Conservation (phyloP, 352 stramenopile genomes). For the Phytophthora idaei region DNA sequence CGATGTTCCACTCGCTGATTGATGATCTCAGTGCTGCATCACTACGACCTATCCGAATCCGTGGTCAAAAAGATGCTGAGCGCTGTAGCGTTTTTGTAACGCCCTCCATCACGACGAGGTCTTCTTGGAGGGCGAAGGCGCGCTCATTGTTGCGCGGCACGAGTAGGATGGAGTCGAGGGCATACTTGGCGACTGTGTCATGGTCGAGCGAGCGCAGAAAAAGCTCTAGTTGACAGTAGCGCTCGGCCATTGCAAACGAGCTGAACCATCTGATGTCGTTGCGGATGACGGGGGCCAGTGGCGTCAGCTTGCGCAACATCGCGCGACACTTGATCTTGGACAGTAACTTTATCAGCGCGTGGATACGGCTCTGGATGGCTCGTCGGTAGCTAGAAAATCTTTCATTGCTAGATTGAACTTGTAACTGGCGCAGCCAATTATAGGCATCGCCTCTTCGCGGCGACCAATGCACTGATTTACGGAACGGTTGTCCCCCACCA, state of each 20-base stretch:
- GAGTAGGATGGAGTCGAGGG: not conserved
- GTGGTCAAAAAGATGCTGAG: not conserved
- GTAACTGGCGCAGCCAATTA: slow-evolving; percentile 16
- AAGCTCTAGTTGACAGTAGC: not conserved
- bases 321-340: slow-evolving; percentile 6
- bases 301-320: slow-evolving; percentile 2
- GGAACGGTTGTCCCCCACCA: slow-evolving; percentile 20
- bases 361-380: not conserved
- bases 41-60: too few relatives aligned
- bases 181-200: not conserved
- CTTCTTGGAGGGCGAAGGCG: not conserved
- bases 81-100: not conserved
- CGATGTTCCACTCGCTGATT: too few relatives aligned
- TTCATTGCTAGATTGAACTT: not conserved
- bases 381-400: not conserved
- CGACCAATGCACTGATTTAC: slow-evolving; percentile 25
- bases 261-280: not conserved
- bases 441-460: not conserved
- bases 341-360: slow-evolving; percentile 7
- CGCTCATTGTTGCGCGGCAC: not conserved
- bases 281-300: not conserved
- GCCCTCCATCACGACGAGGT: not conserved
- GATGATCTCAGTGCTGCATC: too few relatives aligned
- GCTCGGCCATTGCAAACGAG: not conserved
- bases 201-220: not conserved